Conservation (phyloP, 1,139 yeast genomes). For the Zygoascus sp. region DNA sequence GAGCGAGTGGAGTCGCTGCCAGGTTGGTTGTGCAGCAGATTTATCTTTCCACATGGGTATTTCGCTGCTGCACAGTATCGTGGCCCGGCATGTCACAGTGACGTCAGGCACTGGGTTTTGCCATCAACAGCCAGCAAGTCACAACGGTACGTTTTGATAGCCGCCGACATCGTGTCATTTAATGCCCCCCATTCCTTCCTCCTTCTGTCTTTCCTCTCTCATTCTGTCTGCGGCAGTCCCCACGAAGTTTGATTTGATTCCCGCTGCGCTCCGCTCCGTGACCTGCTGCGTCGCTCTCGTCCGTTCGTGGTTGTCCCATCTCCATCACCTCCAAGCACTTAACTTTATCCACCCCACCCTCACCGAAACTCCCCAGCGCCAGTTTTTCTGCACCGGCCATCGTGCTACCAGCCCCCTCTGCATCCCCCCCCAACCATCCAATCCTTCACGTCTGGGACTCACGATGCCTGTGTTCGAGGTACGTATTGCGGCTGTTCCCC, state of each 20-base stretch:
- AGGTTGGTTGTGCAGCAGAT: too few species aligned
- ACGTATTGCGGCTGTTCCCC: conserved; percentile 6
- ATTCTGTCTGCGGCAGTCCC: not conserved
- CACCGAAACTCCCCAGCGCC: not conserved
- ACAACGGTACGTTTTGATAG: too few species aligned
- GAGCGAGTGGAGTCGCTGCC: too few species aligned
- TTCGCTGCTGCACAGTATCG: too few species aligned
- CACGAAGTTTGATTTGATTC: not conserved
- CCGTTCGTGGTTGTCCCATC: not conserved
- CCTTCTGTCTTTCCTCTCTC: not conserved
- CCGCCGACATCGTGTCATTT: too few species aligned
- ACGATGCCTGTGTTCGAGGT: conserved; percentile 25
- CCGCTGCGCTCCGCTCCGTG: not conserved
- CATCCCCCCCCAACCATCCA: not conserved
- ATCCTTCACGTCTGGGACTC: not conserved
- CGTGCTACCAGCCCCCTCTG: not conserved
- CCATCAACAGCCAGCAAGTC: too few species aligned
- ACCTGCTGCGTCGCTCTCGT: not conserved
- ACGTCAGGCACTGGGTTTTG: too few species aligned
- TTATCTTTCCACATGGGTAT: too few species aligned
- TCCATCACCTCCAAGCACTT: not conserved
- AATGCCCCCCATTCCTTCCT: too few species aligned
- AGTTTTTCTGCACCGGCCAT: not conserved
- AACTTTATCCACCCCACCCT: not conserved
- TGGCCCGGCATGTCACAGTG: not conserved